Evolutionary conservation across 2,329 filamentous ascomycete genomes (phyloP), one percentile per base, ranked within the genome.

Genomic region (Xylariaceae sp.): DNA sequence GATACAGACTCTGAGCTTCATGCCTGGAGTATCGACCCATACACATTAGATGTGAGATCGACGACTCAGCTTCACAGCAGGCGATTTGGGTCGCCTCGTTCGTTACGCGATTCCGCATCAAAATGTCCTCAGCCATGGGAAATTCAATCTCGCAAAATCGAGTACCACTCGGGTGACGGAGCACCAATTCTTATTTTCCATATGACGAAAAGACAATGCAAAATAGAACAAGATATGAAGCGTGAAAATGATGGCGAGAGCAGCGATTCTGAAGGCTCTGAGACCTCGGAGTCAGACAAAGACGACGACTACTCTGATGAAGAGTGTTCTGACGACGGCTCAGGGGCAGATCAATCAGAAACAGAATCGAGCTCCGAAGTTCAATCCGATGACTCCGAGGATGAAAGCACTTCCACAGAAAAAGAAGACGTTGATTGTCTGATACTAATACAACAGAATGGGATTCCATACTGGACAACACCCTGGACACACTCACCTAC

Each of bases 301-400:
- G 45, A 45, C 16, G 41, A 39, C 5, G 43, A 36, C 6, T 18
- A 44, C 15, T 18, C 29, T 3, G 48, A 43, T 23, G 42, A 47
- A 1, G 36, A 39, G 40, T 56, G 36, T 21, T 56, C 53, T n/a
- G 53, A 56, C 30, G 49, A 53, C 21, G 53, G 50, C n/a, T n/a
- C n/a, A n/a, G n/a, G n/a, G n/a, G n/a, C n/a, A n/a, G n/a, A n/a
- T n/a, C n/a, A n/a, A 8, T 51, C 47, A 30, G 26, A 40, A 10
- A 27, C 8, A 21, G 40, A 26, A 24, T 36, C 47, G 3, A 29
- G 36, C 10, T n/a, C n/a, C n/a, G n/a, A n/a, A n/a, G n/a, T n/a
- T n/a, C n/a, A n/a, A n/a, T n/a, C n/a, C 10, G 50, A 53, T 18
- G 50, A 57, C 8, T 53, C 54, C n/a, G 50, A 54, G 16, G 3